Conservation (phyloP, 495 filamentous ascomycete genomes). For the Tuber melanosporum region DNA sequence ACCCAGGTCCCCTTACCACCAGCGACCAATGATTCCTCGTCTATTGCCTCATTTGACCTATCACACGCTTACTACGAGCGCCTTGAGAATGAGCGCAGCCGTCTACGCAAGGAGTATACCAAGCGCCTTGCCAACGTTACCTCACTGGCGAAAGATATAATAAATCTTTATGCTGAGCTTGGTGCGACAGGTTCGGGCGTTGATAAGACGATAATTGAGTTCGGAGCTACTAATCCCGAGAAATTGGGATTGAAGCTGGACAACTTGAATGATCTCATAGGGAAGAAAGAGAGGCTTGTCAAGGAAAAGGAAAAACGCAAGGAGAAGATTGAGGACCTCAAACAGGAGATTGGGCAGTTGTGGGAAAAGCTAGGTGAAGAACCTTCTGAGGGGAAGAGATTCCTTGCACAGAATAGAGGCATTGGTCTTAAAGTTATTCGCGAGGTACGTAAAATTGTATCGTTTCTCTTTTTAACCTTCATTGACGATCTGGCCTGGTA, state of each 20-base stretch:
- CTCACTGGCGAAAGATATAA: conserved; percentile 69
- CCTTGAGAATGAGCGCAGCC: conserved; percentile 81
- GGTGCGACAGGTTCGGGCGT: conserved; percentile 88
- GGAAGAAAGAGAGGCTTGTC: conserved; percentile 72
- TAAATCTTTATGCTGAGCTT: conserved; percentile 90
- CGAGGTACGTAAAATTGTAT: conserved; percentile 17
- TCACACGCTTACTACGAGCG: conserved; percentile 79
- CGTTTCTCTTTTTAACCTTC: neutral
- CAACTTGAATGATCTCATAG: conserved; percentile 65
- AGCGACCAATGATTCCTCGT: conserved; percentile 62
- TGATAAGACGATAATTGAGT: conserved; percentile 78
- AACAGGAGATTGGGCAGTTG: conserved; percentile 63
- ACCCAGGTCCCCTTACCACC: conserved; percentile 76
- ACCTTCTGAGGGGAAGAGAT: conserved; percentile 70
- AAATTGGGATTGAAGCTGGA: conserved; percentile 85
- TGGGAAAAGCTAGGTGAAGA: conserved; percentile 87
- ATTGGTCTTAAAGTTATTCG: conserved; percentile 27
- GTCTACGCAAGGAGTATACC: conserved; percentile 91
- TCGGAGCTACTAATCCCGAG: conserved; percentile 81
- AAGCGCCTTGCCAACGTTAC: conserved; percentile 70
- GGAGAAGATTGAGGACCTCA: conserved; percentile 69
- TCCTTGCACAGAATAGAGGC: conserved; percentile 58
- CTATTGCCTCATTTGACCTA: conserved; percentile 76
- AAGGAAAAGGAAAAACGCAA: conserved; percentile 92
- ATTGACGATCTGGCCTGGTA: conserved; percentile 36